These are phyloP conservation scores for Kodamaea nitidulidarum DNA, from an alignment of 805 yeast genomes.

Conservation along the genomic window DNA sequence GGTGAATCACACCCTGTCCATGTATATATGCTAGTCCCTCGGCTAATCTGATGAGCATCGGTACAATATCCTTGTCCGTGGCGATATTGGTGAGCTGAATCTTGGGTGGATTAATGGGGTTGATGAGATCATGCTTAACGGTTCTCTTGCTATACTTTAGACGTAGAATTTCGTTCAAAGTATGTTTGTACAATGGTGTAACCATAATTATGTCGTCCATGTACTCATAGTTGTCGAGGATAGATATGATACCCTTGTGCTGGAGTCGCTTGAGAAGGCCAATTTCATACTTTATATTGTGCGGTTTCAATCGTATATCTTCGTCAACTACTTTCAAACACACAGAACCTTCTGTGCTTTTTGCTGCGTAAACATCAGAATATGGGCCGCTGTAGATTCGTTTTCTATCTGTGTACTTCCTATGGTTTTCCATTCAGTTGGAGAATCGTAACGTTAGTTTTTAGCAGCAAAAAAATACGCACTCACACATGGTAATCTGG, in stretches of 20 bases:
- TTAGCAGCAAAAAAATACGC: background rate
- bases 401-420: constrained; percentile 17
- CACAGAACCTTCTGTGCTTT: constrained; percentile 10
- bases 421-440: background rate
- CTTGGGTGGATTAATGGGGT: constrained; percentile 18
- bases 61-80: constrained; percentile 11
- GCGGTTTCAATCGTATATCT: constrained; percentile 36
- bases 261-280: constrained; percentile 20
- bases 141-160: constrained; percentile 17
- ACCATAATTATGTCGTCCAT: constrained; percentile 34
- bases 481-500: too few relatives aligned
- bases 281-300: constrained; percentile 31
- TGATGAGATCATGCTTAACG: constrained; percentile 22
- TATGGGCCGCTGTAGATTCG: constrained; percentile 32
- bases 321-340: constrained; percentile 34
- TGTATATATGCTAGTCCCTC: constrained; percentile 29
- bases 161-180: constrained; percentile 22
- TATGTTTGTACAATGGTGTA: constrained; percentile 27
- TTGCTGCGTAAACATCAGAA: constrained; percentile 29
- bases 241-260: constrained; percentile 14
- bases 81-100: constrained; percentile 8
- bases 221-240: constrained; percentile 18
- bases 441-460: background rate
- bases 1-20: constrained; percentile 32
- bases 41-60: constrained; percentile 10